Percentiles rank a stretch among this genome's conserved stretches.
Evolutionary conservation across 2,329 filamentous ascomycete genomes (phyloP).

Genomic region (Trichophyton schoenleinii): DNA sequence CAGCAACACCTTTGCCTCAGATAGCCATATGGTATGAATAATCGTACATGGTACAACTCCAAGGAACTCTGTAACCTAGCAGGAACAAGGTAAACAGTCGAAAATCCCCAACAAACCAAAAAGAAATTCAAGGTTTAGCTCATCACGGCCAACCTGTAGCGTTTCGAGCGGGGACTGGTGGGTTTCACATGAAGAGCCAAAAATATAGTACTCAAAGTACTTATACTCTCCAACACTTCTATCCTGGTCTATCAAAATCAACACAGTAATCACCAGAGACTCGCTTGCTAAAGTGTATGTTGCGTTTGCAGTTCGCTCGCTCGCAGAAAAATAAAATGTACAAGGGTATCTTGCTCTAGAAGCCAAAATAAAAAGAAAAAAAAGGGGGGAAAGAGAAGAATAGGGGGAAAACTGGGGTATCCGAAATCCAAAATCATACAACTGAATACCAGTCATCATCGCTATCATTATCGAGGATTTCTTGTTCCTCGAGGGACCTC

Average conservation of each 20-base stretch:
- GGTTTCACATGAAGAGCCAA: neutral
- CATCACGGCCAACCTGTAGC: neutral
- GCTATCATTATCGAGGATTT: slow-evolving; percentile 5
- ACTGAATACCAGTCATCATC: slow-evolving; percentile 7
- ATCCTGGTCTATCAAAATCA: neutral
- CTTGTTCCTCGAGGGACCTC: neutral
- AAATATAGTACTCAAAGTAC: neutral
- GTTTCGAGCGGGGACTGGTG: neutral
- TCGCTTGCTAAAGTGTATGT: neutral
- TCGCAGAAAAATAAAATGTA: neutral
- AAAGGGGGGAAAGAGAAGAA: neutral
- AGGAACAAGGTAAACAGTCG: neutral
- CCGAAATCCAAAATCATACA: neutral
- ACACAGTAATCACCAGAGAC: neutral
- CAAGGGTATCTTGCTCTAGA: neutral
- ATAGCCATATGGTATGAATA: neutral
- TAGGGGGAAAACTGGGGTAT: neutral
- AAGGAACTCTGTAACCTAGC: neutral
- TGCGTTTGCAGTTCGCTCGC: neutral
- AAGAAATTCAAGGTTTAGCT: neutral
- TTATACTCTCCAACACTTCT: neutral
- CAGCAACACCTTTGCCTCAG: neutral
- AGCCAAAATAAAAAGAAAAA: neutral
- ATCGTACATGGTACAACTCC: neutral
- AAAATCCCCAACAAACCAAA: neutral